Evolutionary conservation across 805 yeast genomes (phyloP).

Genomic region (Scheffersomyces ergatensis): DNA sequence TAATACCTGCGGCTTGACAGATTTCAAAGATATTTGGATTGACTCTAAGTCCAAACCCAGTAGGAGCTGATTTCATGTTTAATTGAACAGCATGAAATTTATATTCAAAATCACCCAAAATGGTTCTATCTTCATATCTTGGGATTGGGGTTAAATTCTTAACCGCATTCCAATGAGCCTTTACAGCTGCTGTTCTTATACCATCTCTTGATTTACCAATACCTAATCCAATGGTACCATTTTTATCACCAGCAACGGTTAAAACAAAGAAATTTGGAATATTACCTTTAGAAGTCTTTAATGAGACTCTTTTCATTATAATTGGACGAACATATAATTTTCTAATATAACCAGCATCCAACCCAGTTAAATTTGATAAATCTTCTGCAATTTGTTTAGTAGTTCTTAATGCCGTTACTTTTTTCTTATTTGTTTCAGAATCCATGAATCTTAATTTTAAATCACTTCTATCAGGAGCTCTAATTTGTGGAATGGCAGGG

Average conservation of each 20-base stretch:
- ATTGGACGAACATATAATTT: constrained; percentile 64
- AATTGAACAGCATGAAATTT: constrained; percentile 86
- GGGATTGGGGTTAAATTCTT: constrained; percentile 80
- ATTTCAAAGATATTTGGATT: constrained; percentile 88
- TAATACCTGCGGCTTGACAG: constrained; percentile 90
- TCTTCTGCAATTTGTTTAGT: constrained; percentile 45
- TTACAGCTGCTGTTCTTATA: constrained; percentile 67
- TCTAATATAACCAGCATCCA: constrained; percentile 58
- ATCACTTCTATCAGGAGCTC: constrained; percentile 50
- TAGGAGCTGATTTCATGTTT: constrained; percentile 80
- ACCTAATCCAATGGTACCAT: constrained; percentile 93
- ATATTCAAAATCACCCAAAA: constrained; percentile 76
- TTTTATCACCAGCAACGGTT: constrained; percentile 88
- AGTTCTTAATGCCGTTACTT: constrained; percentile 12
- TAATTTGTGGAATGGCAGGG: constrained; percentile 55
- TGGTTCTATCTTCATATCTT: constrained; percentile 87
- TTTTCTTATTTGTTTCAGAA: constrained; percentile 8
- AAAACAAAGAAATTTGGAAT: constrained; percentile 77
- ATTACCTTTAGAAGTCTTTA: constrained; percentile 91
- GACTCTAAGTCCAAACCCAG: constrained; percentile 91
- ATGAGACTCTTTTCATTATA: constrained; percentile 76
- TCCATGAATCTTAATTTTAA: constrained; percentile 35
- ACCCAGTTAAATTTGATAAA: constrained; percentile 63
- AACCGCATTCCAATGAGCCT: constrained; percentile 93
- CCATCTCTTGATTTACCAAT: constrained; percentile 88